Evolutionary conservation across 2,329 filamentous ascomycete species (phyloP).

Genomic region (Raffaelea ambrosiae): DNA sequence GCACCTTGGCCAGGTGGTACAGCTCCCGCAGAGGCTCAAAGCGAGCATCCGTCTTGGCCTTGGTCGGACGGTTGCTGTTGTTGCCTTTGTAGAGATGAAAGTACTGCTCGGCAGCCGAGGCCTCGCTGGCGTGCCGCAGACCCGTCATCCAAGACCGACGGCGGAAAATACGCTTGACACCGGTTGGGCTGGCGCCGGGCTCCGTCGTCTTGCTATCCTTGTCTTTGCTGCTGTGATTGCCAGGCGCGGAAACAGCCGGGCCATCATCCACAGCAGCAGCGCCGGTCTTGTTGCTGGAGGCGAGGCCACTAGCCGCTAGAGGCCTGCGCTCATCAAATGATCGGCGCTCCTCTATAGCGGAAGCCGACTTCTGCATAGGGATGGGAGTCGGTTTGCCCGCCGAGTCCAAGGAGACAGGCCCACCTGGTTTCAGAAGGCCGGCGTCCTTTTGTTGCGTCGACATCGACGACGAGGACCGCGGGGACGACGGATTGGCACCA

Average conservation of each 20-base stretch:
- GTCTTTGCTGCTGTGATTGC: neutral
- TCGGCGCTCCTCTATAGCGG: slow-evolving; percentile 4
- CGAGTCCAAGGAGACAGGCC: neutral
- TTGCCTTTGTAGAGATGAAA: slow-evolving; percentile 79
- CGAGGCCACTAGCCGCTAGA: neutral
- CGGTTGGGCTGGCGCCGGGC: slow-evolving; percentile 17
- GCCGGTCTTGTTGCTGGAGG: neutral
- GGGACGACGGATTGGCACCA: slow-evolving; percentile 29
- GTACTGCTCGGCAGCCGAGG: slow-evolving; percentile 61
- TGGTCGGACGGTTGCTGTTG: slow-evolving; percentile 54
- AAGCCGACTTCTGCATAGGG: neutral
- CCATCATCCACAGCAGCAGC: neutral
- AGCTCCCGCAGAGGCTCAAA: slow-evolving; percentile 86
- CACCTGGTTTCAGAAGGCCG: neutral
- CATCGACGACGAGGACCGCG: slow-evolving; percentile 13
- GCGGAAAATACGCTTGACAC: slow-evolving; percentile 46
- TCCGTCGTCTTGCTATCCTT: slow-evolving; percentile 14
- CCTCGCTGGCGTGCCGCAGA: slow-evolving; percentile 37
- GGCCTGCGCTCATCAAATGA: slow-evolving; percentile 9
- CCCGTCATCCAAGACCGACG: slow-evolving; percentile 52
- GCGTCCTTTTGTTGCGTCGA: slow-evolving; percentile 19
- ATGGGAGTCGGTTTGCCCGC: neutral
- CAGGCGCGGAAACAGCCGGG: neutral
- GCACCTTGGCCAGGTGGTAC: slow-evolving; percentile 85
- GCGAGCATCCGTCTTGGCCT: slow-evolving; percentile 73